Evolutionary conservation across 768 basidiomycete genomes (phyloP), one percentile per base, ranked within the genome.

Genomic region (Suillus alpinus): DNA sequence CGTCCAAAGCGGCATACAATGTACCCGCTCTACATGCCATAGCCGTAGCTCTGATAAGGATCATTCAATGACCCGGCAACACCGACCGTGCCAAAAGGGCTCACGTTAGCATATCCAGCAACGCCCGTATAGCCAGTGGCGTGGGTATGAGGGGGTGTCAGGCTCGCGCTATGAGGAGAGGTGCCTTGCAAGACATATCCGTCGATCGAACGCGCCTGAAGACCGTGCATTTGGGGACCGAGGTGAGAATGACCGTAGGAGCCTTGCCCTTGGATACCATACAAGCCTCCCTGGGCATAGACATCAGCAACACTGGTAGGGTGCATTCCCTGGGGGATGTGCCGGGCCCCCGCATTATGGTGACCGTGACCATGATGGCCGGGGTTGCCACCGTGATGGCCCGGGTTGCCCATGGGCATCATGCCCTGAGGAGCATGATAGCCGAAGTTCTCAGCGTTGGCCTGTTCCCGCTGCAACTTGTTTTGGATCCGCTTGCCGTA

Each of bases 401-500:
- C 47, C 16, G 26, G 47, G 47, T 79, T 84, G 64, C 77, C 79
- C 77, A 87, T 81, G 67, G 82, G 86, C 60, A 83, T 77, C 64
- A 89, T 77, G 36, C 80, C 73, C 66, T 86, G 85, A 67, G 84
- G 86, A 69, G 80, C 81, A 61, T 84, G 81, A 70, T 86, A 86
- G 59, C 81, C 80, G 41, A 74, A 71, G 51, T 81, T 80, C 62
- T 81, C 88, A 59, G 78, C 81, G 66, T 91, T 91, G 76, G 90
- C 82, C 67, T 93, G 91, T 77, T 96, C 95, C 60, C 96, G 92
- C 76, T 97, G 95, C 58, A 98, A 80, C 78, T 98, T 98, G 80
- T 95, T 95, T 76, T 98, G 96, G 69, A 99, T 99, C 47, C 97
- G 89, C 80, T 99, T 99, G 67, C 97, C 97, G 68, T 99, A 99